phyloP scores from a whole-genome alignment of 2,329 filamentous ascomycete species.

The Scedosporium aurantiacum region DNA sequence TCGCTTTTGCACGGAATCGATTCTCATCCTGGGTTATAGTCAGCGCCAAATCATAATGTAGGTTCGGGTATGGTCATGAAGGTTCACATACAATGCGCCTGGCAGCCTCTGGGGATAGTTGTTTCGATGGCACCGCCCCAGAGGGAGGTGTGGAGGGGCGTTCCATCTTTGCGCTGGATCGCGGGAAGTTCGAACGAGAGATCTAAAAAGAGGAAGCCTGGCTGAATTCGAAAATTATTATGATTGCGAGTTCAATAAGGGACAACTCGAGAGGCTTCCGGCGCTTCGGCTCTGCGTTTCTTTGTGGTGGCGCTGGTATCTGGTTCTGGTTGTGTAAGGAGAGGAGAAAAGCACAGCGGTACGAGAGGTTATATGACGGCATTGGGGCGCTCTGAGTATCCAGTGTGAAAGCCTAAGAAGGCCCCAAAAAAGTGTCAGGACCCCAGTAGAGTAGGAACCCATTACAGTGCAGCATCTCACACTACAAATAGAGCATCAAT shows the following conservation, averaged over 20 bases:
- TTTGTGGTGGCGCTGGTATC: not conserved
- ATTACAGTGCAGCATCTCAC: too few species aligned
- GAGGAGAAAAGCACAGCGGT: not conserved
- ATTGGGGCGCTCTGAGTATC: not conserved
- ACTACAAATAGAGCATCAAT: too few species aligned
- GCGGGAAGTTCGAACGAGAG: not conserved
- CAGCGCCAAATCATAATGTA: constrained; percentile 7
- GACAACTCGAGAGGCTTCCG: too few species aligned
- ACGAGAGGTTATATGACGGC: not conserved
- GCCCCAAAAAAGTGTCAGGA: not conserved
- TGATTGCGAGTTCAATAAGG: too few species aligned
- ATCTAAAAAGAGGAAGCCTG: too few species aligned
- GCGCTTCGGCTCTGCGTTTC: too few species aligned
- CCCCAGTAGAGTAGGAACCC: not conserved
- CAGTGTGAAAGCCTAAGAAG: not conserved
- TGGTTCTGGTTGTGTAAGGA: not conserved
- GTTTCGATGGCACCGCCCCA: constrained; percentile 18
- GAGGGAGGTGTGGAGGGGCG: constrained; percentile 33
- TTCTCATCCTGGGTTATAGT: constrained; percentile 59
- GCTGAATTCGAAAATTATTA: too few species aligned
- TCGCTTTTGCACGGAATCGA: constrained; percentile 77
- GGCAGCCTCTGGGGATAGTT: constrained; percentile 42
- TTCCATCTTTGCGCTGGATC: constrained; percentile 28
- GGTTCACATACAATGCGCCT: constrained; percentile 38
- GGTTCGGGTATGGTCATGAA: constrained; percentile 2